Evolutionary conservation across 2,329 filamentous ascomycete species (phyloP).

Genomic region (Hypoxylon sp.): DNA sequence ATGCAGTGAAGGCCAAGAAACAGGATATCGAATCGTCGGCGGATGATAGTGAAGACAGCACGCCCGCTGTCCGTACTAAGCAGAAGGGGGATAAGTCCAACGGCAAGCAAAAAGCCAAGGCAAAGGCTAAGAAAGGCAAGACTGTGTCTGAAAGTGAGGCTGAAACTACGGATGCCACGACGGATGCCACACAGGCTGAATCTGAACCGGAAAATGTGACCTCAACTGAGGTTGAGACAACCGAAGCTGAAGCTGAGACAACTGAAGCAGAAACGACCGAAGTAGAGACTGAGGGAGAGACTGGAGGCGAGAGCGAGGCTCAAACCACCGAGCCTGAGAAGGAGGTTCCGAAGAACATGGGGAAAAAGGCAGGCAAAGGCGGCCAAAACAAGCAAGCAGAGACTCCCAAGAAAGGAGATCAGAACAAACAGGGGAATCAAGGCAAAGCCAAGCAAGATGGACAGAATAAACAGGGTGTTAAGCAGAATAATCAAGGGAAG

Average conservation of each 20-base stretch:
- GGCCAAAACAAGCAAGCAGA: constrained; percentile 18
- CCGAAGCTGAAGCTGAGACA: neutral
- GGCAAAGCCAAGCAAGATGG: constrained; percentile 12
- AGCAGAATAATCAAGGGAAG: constrained; percentile 5
- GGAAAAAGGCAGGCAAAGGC: constrained; percentile 28
- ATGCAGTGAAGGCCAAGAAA: constrained; percentile 36
- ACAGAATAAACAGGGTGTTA: constrained; percentile 9
- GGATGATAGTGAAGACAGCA: constrained; percentile 30
- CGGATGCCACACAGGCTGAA: neutral
- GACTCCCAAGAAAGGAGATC: constrained; percentile 2
- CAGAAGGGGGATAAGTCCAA: constrained; percentile 38
- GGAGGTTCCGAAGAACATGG: constrained; percentile 23
- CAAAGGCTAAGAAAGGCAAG: constrained; percentile 28
- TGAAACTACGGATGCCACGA: constrained; percentile 25
- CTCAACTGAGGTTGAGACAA: neutral
- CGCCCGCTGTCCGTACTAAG: constrained; percentile 33
- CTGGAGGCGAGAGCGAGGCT: too few species aligned
- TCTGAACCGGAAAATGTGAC: neutral
- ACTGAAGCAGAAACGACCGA: constrained; percentile 30
- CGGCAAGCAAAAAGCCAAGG: too few species aligned
- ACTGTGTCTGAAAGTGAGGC: constrained; percentile 27
- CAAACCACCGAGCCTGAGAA: constrained; percentile 30
- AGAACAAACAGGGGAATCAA: constrained; percentile 21
- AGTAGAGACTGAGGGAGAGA: neutral
- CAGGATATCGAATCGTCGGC: constrained; percentile 28